Evolutionary conservation across 441 rosid genomes (phyloP), one percentile per base, ranked within the genome.

Genomic region (Hura crepitans): DNA sequence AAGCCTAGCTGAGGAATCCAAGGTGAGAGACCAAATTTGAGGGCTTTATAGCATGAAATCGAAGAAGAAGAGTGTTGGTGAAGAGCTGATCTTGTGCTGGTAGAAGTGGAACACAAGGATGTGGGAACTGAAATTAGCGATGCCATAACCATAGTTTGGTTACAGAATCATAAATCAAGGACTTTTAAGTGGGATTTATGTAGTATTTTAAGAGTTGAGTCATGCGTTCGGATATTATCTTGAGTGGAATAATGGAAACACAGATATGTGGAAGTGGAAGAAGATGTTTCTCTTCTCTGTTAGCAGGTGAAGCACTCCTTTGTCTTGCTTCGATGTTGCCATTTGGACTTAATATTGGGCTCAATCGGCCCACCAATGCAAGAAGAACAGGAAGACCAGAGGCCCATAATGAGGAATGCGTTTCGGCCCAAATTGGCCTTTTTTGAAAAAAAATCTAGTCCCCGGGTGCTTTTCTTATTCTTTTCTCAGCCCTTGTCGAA

Each of bases 1-100:
- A 79, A 57, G 72, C 89, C 85, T 85, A 80, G 20, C 4, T 72
- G 82, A 69, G 84, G 75, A 65, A 77, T 66, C 76, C 68, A 71
- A 59, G 74, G 57, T 25, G 83, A 75, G 53, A 65, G 69, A 9
- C 78, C 63, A 62, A 73, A 63, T 60, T 69, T 79, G 31, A 75
- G 46, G 53, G 74, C 45, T 81, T 77, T 79, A 63, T 55, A 74
- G 51, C 22, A 64, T 27, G 82, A 72, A 67, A 70, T 72, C 11
- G 77, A 72, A 72, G 78, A 65, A 68, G 78, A 77, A 6, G 60
- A 68, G 6, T 2, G 54, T 20, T 78, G 72, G 70, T 37, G 56
- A 66, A 53, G 66, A 14, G 71, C 66, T 59, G 83, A 64, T 46
- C 80, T 81, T 17, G 82, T 65, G 80, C 67, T 74, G 18, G 74